Evolutionary conservation across 305 asterid genomes (phyloP), one percentile per base, ranked within the genome.

Genomic region (Euphrasia arctica): DNA sequence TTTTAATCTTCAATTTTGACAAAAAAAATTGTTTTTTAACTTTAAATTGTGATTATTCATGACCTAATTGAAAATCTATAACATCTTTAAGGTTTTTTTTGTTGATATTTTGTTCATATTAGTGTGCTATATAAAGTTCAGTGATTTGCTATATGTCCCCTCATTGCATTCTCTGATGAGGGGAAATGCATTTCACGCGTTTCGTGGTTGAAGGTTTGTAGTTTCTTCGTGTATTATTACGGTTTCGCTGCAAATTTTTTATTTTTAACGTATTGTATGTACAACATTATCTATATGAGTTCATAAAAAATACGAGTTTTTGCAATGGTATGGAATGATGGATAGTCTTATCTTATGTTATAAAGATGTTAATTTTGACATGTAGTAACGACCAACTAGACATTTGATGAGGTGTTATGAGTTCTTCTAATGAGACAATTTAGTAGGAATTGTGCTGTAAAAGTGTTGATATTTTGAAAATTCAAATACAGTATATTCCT

Each of bases 211-310:
- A 9, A 39, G 12, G 45, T 1, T 39, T 31, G 18, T 22, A 68
- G 6, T 15, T 45, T 32, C 4, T 11, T 59, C 34, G 14, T 42
- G 47, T 39, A 43, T n/a, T 31, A 31, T 39, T 55, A 5, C 52
- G 29, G 42, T 32, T 63, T 49, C 55, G 57, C 31, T 27, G 70
- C 34, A 60, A 60, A 62, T 25, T 15, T 58, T 29, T 29, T 34
- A 60, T 59, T 58, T 57, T 54, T 52, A 47, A 13, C 41, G 27
- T 61, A 9, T 63, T 58, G 28, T 67, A 27, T 12, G 36, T 11
- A 57, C 2, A 54, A 4, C 27, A 47, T 65, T 48, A 51, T 18
- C 15, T 10, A 15, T 31, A 52, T 43, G 42, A 34, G 42, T 5
- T 8, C 42, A 34, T 34, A 34, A 34, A 6, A 6, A 25, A 6